Conservation (phyloP, 2,329 filamentous ascomycete genomes). For the Pseudogymnoascus sp. region DNA sequence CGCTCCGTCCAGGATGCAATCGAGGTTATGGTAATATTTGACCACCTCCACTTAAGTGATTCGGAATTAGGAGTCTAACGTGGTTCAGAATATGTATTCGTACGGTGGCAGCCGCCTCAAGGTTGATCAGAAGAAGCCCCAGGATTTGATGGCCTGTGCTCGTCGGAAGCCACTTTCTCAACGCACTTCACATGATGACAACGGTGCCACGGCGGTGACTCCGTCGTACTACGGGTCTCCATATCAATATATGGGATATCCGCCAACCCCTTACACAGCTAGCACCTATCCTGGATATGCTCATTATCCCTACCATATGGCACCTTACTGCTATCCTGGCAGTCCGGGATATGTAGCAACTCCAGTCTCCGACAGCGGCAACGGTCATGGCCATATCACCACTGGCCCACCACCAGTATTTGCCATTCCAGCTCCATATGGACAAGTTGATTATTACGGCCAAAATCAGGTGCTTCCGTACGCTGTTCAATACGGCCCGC, state of each 20-base stretch:
- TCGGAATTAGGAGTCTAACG: constrained; percentile 7
- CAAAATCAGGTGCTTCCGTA: not conserved
- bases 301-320: not conserved
- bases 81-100: constrained; percentile 18
- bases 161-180: constrained; percentile 2
- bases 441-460: not conserved
- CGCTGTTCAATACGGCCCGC: constrained; percentile 1
- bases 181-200: not conserved
- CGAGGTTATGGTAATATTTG: constrained; percentile 18
- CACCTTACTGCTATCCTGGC: not conserved
- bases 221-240: not conserved
- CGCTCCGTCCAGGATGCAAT: constrained; percentile 18
- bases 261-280: not conserved
- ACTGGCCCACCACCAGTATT: constrained; percentile 1
- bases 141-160: constrained; percentile 10
- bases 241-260: not conserved
- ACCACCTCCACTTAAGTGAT: not conserved
- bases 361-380: not conserved
- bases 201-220: not conserved
- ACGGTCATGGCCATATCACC: not conserved
- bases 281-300: not conserved
- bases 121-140: constrained; percentile 26
- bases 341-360: not conserved
- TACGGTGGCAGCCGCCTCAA: constrained; percentile 22
- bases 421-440: constrained; percentile 1